Percentiles rank a stretch among this genome's conserved stretches.
phyloP scores from a whole-genome alignment of 202 grass and related monocot genomes.

The Bolboschoenoplectus hybrid region DNA sequence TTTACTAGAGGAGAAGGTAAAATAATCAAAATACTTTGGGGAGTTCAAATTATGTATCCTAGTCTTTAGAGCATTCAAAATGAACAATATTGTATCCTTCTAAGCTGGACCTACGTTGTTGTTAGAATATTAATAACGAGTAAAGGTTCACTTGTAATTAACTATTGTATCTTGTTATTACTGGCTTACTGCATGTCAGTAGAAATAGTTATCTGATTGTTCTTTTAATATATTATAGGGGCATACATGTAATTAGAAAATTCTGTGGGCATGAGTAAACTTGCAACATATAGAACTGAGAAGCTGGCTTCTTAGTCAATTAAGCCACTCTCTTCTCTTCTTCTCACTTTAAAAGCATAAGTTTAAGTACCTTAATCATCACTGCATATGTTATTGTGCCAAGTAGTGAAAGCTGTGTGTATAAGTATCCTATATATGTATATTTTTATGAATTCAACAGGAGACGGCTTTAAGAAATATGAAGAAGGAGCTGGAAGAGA shows the following conservation, averaged over 20 bases:
- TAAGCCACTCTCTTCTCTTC: constrained; percentile 22
- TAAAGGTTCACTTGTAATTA: background rate
- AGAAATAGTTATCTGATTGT: background rate
- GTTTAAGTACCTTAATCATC: background rate
- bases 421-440: constrained; percentile 39
- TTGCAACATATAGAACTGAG: constrained; percentile 14
- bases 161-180: background rate
- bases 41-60: background rate
- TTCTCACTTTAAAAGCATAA: constrained; percentile 26
- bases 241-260: constrained; percentile 12
- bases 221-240: background rate
- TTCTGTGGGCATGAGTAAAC: background rate
- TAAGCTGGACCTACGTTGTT: background rate
- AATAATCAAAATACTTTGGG: background rate
- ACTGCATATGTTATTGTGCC: constrained; percentile 36
- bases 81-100: background rate
- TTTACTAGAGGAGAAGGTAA: constrained; percentile 93
- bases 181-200: background rate
- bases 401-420: constrained; percentile 19
- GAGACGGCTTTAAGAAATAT: constrained; percentile 74
- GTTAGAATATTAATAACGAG: constrained; percentile 22
- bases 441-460: constrained; percentile 49
- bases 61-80: constrained; percentile 1
- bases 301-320: constrained; percentile 20
- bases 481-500: constrained; percentile 96